Base-by-base conservation (phyloP, 2,329 filamentous ascomycete species). In the Parastagonospora avenae region DNA sequence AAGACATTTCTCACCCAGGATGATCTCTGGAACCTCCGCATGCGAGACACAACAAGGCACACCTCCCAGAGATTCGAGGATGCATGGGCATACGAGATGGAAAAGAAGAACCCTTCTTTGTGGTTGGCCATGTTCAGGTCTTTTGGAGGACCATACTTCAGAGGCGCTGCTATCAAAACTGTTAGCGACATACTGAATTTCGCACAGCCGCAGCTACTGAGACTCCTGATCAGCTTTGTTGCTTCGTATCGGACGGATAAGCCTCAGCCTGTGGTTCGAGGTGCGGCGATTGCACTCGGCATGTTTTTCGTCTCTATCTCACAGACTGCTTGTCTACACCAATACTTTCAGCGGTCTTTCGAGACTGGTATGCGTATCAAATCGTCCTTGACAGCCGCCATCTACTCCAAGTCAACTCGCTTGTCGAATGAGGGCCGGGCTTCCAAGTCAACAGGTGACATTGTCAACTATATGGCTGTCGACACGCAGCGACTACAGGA, bases 391-490 rank as follows among this genome's bases (percentile, higher is more conserved):
- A 93, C 91, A 6, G 89, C 93, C 1, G 85, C 92, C 50, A 97
- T 99, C 59, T 99, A 99, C 74, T 84, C 87, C 52, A 99, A 99
- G 77, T 89, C 92, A 0, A 81, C 97, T 55, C 88, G 85, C 57
- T 80, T 99, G 14, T 97, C 93, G 4, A 97, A 96, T 64, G 94
- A 99, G 76, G 94, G 94, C 8, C 85, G 93, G 46, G 84, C 92
- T 2, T 77, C 86, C 38, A 97, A 97, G 77, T 90, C 91, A 0
- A 99, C 94, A 0, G 94, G 94, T 50, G 95, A 99, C 67, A 97
- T 99, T 67, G 94, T 99, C 72, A 99, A 99, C 71, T 94, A 96
- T 76, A 99, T 99, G 93, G 94, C 95, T 39, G 93, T 99, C 8
- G 94, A 99, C 71, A 93, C 93, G 11, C 94, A 99, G 75, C 88